phyloP scores from a whole-genome alignment of 2,329 filamentous ascomycete species.

The Elsinoe australis region DNA sequence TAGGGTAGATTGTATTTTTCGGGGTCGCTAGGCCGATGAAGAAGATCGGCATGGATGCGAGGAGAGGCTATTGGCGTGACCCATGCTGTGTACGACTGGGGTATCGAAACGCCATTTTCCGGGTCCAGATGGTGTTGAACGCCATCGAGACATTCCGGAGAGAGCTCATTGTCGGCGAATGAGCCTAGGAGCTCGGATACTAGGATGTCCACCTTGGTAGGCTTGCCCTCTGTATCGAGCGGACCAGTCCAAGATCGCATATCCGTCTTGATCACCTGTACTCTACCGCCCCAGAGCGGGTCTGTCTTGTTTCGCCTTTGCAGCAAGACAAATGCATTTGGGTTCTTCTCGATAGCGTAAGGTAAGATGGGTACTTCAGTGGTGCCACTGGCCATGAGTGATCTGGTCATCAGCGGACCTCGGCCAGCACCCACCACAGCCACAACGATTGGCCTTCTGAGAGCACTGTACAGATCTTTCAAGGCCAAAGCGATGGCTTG shows the following conservation, averaged over 20 bases:
- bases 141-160: conserved; percentile 90
- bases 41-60: conserved; percentile 73
- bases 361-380: conserved; percentile 73
- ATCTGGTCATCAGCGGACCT: conserved; percentile 82
- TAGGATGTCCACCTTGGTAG: conserved; percentile 76
- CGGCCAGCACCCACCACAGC: conserved; percentile 90
- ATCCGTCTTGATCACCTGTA: conserved; percentile 88
- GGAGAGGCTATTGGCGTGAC: conserved; percentile 87
- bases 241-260: conserved; percentile 97
- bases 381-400: conserved; percentile 67
- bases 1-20: conserved; percentile 84
- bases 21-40: conserved; percentile 54
- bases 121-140: conserved; percentile 83
- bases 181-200: conserved; percentile 91
- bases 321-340: conserved; percentile 89
- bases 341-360: conserved; percentile 97
- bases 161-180: conserved; percentile 95
- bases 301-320: conserved; percentile 72
- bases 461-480: conserved; percentile 70
- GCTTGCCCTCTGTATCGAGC: conserved; percentile 43
- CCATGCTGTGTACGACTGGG: conserved; percentile 86
- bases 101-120: conserved; percentile 83
- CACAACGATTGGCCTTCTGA: conserved; percentile 67
- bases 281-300: conserved; percentile 62
- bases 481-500: conserved; percentile 73